A percentile compares a stretch with the other conserved stretches of the same genome.
Conservation (phyloP, 352 stramenopile species). For the Pythium rhizo-oryzae region DNA sequence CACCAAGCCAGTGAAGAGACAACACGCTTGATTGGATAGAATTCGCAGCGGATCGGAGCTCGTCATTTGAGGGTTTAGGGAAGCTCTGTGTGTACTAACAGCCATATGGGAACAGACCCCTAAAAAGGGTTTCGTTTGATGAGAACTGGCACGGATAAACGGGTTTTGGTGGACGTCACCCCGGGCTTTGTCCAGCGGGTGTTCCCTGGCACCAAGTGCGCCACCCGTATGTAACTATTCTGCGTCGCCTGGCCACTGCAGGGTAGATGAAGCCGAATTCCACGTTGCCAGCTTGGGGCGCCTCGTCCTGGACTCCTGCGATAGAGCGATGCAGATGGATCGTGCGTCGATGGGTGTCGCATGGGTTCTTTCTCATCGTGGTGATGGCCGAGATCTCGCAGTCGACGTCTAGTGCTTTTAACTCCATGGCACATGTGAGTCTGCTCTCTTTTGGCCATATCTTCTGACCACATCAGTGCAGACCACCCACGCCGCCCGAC, state of each 20-base stretch:
- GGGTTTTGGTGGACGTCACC: slow-evolving; percentile 1
- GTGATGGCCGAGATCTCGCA: slow-evolving; percentile 1
- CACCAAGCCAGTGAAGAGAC: too few relatives aligned
- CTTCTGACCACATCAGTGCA: slow-evolving; percentile 5
- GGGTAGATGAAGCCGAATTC: not conserved
- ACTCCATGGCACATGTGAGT: not conserved
- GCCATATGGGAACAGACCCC: not conserved
- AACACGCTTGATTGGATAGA: slow-evolving; percentile 24
- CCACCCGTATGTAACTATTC: slow-evolving; percentile 28
- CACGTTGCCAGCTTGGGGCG: not conserved
- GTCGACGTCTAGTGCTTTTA: not conserved
- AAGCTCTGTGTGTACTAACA: slow-evolving; percentile 6
- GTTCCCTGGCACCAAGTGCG: slow-evolving; percentile 25
- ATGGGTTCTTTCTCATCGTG: slow-evolving; percentile 13
- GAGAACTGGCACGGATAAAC: not conserved
- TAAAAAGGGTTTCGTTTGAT: not conserved
- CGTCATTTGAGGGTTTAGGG: slow-evolving; percentile 14
- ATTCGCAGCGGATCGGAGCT: not conserved
- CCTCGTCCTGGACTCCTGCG: not conserved
- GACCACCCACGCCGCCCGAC: not conserved
- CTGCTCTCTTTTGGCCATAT: slow-evolving; percentile 5
- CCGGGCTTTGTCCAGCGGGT: not conserved
- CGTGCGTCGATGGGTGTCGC: not conserved
- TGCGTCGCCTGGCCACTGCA: not conserved
- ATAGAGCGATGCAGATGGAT: slow-evolving; percentile 3